These are phyloP conservation scores for Nicotiana attenuata DNA, from an alignment of 257 asterid genomes.

Conservation along the genomic window DNA sequence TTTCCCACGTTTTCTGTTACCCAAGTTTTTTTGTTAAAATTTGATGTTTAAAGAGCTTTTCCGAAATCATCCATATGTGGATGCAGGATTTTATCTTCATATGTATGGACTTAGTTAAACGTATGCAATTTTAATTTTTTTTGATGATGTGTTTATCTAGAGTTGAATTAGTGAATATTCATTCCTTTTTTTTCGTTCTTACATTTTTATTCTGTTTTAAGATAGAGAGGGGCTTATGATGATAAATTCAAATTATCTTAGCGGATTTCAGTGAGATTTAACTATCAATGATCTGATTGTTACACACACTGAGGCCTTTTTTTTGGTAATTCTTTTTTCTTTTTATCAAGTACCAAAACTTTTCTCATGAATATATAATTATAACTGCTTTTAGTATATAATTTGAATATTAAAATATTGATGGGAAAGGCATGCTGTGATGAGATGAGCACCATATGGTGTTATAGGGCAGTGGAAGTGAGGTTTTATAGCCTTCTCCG, in stretches of 20 bases:
- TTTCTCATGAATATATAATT: not conserved
- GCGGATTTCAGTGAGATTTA: conserved; percentile 68
- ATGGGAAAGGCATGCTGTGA: conserved; percentile 24
- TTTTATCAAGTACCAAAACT: not conserved
- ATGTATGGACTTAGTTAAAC: too few species aligned
- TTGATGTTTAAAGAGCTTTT: too few species aligned
- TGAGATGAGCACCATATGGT: conserved; percentile 36
- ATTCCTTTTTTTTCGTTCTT: too few species aligned
- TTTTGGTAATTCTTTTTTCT: too few species aligned
- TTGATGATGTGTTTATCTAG: too few species aligned
- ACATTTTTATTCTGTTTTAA: not conserved
- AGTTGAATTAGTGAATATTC: too few species aligned
- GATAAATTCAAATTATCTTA: conserved; percentile 43
- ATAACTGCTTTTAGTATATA: too few species aligned
- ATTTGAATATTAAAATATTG: too few species aligned
- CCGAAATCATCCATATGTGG: too few species aligned
- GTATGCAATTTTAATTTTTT: too few species aligned
- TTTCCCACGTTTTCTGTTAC: not conserved
- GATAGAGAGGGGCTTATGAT: conserved; percentile 29
- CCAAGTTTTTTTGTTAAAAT: too few species aligned
- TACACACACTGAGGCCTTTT: conserved; percentile 66
- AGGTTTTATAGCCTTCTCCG: conserved; percentile 23
- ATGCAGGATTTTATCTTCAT: too few species aligned
- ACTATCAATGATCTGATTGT: conserved; percentile 56
- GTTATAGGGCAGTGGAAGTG: conserved; percentile 50